Base-by-base conservation (phyloP, 495 filamentous ascomycete species). In the Bacidia gigantensis region DNA sequence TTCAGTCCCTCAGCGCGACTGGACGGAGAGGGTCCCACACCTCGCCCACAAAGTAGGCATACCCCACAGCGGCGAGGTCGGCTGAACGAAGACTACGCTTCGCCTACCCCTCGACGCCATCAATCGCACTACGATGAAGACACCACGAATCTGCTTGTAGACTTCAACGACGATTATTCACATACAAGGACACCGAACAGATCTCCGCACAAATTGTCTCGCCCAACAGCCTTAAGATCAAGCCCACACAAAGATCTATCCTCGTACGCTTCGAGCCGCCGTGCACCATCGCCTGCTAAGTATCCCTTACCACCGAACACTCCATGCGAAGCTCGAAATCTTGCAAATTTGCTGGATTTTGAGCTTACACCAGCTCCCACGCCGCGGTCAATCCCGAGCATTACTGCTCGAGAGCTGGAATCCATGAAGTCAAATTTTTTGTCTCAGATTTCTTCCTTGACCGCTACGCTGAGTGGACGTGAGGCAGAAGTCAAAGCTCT, bases 381-480 rank as follows among this genome's bases (percentile, higher is more conserved):
- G 1, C 92, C 92, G 17, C 83, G 90, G 51, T 93, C 86, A 40
- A 79, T 97, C 40, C 92, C 92, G 1, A 84, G 82, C 12, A 81
- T 97, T 56, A 95, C 93, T 2, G 84, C 89, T 0, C 82, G 92
- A 24, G 92, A 98, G 67, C 72, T 97, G 0, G 92, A 98, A 60
- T 84, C 80, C 5, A 72, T 98, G 47, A 96, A 96, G 63, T 95
- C 90, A 0, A 71, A 72, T 1, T 93, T 93, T 62, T 75, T 87
- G 42, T 90, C 88, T 2, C 84, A 98, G 62, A 89, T 98, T 49
- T 89, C 83, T 46, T 86, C 84, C 20, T 76, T 98, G 26, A 89
- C 83, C 56, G 93, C 93, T 3, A 86, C 84, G 17, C 77, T 98
- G 10, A 85, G 78, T 52, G 92, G 92, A 32, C 89, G 86, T 58